A percentile compares a stretch with the other conserved stretches of the same genome.
Conservation (phyloP, 768 basidiomycete genomes). For the Leccinum olivaceopallidum region DNA sequence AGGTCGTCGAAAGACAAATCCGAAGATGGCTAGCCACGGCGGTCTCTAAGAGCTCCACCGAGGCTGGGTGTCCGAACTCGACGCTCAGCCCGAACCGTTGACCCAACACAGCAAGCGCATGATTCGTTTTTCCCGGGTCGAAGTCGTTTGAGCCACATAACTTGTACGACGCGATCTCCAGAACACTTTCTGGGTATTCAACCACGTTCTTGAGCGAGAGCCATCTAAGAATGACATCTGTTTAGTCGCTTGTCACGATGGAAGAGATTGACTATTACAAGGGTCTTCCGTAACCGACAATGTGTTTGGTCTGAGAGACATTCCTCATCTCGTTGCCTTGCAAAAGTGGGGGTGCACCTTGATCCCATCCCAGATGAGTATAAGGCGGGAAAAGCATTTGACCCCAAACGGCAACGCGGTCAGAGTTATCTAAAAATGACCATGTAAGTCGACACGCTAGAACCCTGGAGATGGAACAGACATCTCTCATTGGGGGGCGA, state of each 20-base stretch:
- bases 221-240: constrained; percentile 2
- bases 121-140: background rate
- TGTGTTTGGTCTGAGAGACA: background rate
- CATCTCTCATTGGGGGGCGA: background rate
- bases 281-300: background rate
- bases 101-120: constrained; percentile 5
- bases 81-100: constrained; percentile 10
- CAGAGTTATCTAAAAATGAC: background rate
- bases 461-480: background rate
- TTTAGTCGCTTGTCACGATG: background rate
- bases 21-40: constrained; percentile 17
- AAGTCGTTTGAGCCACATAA: background rate
- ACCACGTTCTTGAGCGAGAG: constrained; percentile 3
- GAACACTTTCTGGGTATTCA: background rate
- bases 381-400: background rate
- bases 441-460: background rate
- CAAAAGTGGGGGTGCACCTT: background rate
- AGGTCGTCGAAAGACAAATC: constrained; percentile 7
- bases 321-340: background rate
- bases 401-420: background rate
- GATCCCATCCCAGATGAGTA: background rate
- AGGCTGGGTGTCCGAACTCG: constrained; percentile 3
- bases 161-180: background rate
- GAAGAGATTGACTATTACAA: background rate
- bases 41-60: constrained; percentile 2